Base-by-base conservation (phyloP, 2,329 filamentous ascomycete genomes). In the Septoria linicola region DNA sequence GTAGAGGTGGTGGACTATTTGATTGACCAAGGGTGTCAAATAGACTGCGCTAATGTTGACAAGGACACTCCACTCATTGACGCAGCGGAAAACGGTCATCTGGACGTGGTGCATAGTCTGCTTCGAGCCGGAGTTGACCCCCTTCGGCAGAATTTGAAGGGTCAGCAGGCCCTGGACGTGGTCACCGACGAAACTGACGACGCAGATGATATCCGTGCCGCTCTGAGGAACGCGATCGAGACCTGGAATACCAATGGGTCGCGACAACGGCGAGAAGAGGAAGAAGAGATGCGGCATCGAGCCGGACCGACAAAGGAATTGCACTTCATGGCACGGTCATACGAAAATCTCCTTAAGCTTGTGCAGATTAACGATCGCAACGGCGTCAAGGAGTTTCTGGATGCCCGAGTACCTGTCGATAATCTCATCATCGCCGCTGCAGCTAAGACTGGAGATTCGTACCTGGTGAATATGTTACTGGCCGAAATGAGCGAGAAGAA, bases 31-130 rank as follows among this genome's bases (percentile, higher is more conserved):
- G 88, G 89, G 27, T 96, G 91, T 70, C 86, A 88, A 49, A 79
- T 93, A 39, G 88, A 96, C 64, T 92, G 79, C 42, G 84, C 89
- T 63, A 84, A 83, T 51, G 81, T 82, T 51, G 89, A 77, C 49
- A 72, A 89, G 64, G 93, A 99, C 64, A 97, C 93, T 0, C 93
- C 93, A 21, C 79, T 99, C 30, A 85, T 99, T 47, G 93, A 99
- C 73, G 93, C 93, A 4, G 90, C 97, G 21, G 93, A 97, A 62
- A 99, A 99, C 64, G 89, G 89, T 1, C 91, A 99, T 66, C 69
- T 96, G 6, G 88, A 87, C 14, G 92, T 97, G 3, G 88, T 99
- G 35, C 88, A 84, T 63, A 76, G 96, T 8, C 75, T 99, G 27
- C 76, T 99, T 2, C 82, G 87, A 49, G 86, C 91, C 50, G 92